Evolutionary conservation across 2,329 filamentous ascomycete species (phyloP), one percentile per base, ranked within the genome.

Genomic region (Colletotrichum lentis): DNA sequence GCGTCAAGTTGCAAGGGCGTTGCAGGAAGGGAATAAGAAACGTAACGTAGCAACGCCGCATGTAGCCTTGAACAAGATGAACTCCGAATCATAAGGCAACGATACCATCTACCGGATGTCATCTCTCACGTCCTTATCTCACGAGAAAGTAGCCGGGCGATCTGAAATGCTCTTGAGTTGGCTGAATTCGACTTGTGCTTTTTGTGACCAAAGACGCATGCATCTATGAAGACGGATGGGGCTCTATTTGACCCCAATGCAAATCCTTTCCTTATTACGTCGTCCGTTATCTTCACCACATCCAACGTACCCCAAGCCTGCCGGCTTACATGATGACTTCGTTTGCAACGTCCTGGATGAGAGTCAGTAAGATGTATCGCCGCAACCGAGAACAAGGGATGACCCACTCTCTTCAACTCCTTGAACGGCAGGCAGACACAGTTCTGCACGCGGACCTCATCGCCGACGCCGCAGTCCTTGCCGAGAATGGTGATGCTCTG

Each of bases 341-440:
- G 75, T 95, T 94, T 70, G 88, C 81, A 67, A 97, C 93, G 79
- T 97, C 93, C 91, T 94, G 72, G n/a, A 49, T 14, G 62, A 66
- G 67, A 64, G 71, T 80, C 78, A 76, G 72, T 58, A 64, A n/a
- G 31, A 49, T 22, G 41, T 64, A 55, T 24, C n/a, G 54, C 24
- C n/a, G 54, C 24, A 37, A 8, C 5, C 52, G 43, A 24, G 12
- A 46, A 57, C 22, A 35, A 44, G 1, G 22, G 24, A 41, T 44
- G 46, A 86, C 91, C 79, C 83, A 95, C 93, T 83, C 94, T 88
- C 89, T 97, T 98, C 79, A 99, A 82, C 83, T 98, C 96, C 87
- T 99, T 99, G 81, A 94, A 97, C 11, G 96, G 96, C 83, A 99
- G 81, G 82, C 96, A 98, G 69, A 99, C 90, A 79, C 96, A 99